Evolutionary conservation across 2,329 filamentous ascomycete genomes (phyloP).

Genomic region (Cytospora chrysosperma): DNA sequence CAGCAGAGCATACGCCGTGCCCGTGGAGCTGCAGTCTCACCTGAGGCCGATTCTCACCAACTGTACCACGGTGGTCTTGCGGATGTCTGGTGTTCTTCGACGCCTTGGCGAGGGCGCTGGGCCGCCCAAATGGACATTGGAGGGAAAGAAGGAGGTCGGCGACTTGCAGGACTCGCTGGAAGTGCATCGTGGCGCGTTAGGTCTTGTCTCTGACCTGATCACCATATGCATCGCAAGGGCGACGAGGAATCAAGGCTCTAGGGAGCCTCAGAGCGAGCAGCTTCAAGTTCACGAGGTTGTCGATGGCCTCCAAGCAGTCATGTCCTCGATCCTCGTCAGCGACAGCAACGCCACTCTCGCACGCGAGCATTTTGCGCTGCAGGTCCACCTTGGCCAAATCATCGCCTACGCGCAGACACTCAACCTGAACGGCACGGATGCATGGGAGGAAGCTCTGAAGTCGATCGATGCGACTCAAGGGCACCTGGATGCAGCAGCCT

Average conservation of each 20-base stretch:
- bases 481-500: neutral
- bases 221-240: constrained; percentile 19
- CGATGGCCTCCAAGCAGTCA: constrained; percentile 16
- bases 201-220: constrained; percentile 24
- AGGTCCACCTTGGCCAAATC: constrained; percentile 23
- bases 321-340: constrained; percentile 21
- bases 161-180: constrained; percentile 26
- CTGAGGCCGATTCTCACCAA: constrained; percentile 27
- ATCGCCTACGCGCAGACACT: constrained; percentile 17
- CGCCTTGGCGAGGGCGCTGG: constrained; percentile 19
- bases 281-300: constrained; percentile 16
- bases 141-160: constrained; percentile 24
- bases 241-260: constrained; percentile 9
- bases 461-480: constrained; percentile 9
- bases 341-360: constrained; percentile 23
- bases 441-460: constrained; percentile 20
- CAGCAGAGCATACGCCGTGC: constrained; percentile 13
- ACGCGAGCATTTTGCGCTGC: constrained; percentile 23
- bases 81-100: constrained; percentile 23
- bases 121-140: constrained; percentile 20
- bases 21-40: constrained; percentile 25
- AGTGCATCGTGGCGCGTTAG: constrained; percentile 25
- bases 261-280: constrained; percentile 7
- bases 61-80: constrained; percentile 23
- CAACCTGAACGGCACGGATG: constrained; percentile 2